Base-by-base conservation (phyloP, 768 basidiomycete species). In the Solioccasus polychromus region DNA sequence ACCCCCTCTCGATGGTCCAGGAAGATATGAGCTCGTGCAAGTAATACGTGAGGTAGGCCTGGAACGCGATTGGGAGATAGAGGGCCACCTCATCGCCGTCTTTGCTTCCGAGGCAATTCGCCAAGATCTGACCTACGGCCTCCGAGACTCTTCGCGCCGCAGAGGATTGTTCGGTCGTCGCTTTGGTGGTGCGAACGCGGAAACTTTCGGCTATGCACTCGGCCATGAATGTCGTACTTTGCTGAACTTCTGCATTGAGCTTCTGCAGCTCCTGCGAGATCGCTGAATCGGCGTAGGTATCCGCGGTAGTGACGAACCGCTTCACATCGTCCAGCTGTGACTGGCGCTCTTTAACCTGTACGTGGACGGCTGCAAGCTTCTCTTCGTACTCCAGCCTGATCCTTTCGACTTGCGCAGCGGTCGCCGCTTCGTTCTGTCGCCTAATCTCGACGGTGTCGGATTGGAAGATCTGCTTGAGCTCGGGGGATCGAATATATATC, bases 171-270 rank as follows among this genome's bases (percentile, higher is more conserved):
- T 45, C 39, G 17, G 20, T 19, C 4, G 26, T 29, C 12, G n/a
- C 6, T 17, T 4, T 17, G 14, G 36, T 8, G 26, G 17, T 1
- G 17, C 24, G 31, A 23, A 20, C 20, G 11, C 15, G 30, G 31
- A 39, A 35, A 20, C 20, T 25, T 19, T 39, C 12, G 25, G 26
- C 8, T 1, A 54, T 32, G 4, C 3, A 8, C 12, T 54, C 52
- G 1, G 53, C 53, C 20, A 54, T 55, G 9, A 46, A 18, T 1
- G 30, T 41, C 1, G 52, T 41, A 11, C n/a, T 46, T 28, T 46
- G 44, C 17, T 50, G 53, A 19, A 55, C 35, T 44, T 50, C 53
- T 8, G 44, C 39, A 20, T 55, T 54, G 17, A 54, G 53, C 24
- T 44, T 50, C 35, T 35, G 45, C 14, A 55, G 28, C 26, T 30